Evolutionary conservation across 805 yeast species (phyloP).

Genomic region (Yamadazyma laniorum): DNA sequence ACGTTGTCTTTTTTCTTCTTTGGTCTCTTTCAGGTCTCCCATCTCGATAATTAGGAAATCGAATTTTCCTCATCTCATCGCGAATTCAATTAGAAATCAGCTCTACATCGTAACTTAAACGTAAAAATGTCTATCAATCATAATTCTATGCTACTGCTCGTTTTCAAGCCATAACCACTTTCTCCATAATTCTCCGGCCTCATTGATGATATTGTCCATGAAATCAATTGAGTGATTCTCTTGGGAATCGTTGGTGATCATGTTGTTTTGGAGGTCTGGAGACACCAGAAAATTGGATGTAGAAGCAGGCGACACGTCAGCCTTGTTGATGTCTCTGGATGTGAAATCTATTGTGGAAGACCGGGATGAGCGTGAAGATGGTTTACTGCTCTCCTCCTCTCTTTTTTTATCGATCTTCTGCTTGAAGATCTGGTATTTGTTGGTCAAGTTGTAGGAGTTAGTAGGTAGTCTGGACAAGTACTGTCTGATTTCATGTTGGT

Average conservation of each 20-base stretch:
- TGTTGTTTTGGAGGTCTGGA: constrained; percentile 14
- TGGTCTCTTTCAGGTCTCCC: constrained; percentile 11
- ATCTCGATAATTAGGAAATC: neutral
- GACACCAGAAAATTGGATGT: neutral
- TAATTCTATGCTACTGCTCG: constrained; percentile 5
- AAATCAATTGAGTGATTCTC: constrained; percentile 48
- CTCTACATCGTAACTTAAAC: neutral
- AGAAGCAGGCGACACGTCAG: neutral
- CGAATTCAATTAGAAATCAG: constrained; percentile 13
- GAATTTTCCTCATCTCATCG: constrained; percentile 15
- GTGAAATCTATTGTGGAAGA: constrained; percentile 10
- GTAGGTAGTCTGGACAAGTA: constrained; percentile 60
- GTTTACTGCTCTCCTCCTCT: constrained; percentile 13
- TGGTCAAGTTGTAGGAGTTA: constrained; percentile 33
- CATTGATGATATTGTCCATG: constrained; percentile 68
- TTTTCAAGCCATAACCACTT: constrained; percentile 62
- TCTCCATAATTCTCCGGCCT: constrained; percentile 88
- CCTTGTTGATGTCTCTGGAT: neutral
- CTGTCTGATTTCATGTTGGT: constrained; percentile 85
- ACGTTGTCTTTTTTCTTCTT: constrained; percentile 21
- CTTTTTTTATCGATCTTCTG: constrained; percentile 18
- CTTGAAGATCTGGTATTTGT: constrained; percentile 34
- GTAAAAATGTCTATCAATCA: constrained; percentile 6
- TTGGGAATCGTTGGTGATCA: constrained; percentile 28
- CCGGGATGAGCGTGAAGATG: constrained; percentile 5